phyloP scores from a whole-genome alignment of 306 rosid genomes.

The Glycine latifolia region DNA sequence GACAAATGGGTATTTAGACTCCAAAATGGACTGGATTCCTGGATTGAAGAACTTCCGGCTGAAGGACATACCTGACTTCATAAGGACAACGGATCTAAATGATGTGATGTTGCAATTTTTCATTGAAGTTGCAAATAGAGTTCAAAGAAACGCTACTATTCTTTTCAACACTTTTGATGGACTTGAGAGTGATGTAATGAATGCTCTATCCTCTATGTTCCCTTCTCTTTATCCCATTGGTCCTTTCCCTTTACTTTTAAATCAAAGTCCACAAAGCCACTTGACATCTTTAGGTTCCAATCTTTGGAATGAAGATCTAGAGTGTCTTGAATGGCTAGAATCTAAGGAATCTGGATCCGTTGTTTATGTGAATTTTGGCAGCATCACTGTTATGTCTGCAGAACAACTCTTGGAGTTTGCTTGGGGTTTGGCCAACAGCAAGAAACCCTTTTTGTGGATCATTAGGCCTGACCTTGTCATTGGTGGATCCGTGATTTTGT shows the following conservation, averaged over 20 bases:
- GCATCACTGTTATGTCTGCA: slow-evolving; percentile 38
- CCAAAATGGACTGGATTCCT: slow-evolving; percentile 41
- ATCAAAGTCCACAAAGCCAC: background rate
- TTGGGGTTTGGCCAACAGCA: slow-evolving; percentile 50
- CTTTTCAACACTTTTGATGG: slow-evolving; percentile 34
- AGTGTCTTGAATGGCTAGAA: slow-evolving; percentile 50
- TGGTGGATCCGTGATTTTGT: slow-evolving; percentile 40
- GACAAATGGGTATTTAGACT: slow-evolving; percentile 38
- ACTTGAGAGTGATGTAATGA: slow-evolving; percentile 28
- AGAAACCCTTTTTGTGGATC: slow-evolving; percentile 48
- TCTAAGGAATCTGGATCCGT: slow-evolving; percentile 32
- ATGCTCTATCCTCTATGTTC: slow-evolving; percentile 19
- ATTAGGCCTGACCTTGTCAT: slow-evolving; percentile 50
- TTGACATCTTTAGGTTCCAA: slow-evolving; percentile 24
- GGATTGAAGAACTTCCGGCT: slow-evolving; percentile 32
- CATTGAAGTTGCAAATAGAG: background rate
- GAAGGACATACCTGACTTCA: slow-evolving; percentile 9
- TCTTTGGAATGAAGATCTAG: slow-evolving; percentile 51
- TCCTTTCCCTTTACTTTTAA: background rate
- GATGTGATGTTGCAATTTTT: background rate
- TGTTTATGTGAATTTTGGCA: slow-evolving; percentile 49
- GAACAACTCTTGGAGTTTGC: slow-evolving; percentile 44
- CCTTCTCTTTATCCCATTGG: slow-evolving; percentile 28
- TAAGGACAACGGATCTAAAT: slow-evolving; percentile 40
- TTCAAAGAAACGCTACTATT: slow-evolving; percentile 27